Conservation (phyloP, 805 yeast species). For the Nakazawaea sp. region DNA sequence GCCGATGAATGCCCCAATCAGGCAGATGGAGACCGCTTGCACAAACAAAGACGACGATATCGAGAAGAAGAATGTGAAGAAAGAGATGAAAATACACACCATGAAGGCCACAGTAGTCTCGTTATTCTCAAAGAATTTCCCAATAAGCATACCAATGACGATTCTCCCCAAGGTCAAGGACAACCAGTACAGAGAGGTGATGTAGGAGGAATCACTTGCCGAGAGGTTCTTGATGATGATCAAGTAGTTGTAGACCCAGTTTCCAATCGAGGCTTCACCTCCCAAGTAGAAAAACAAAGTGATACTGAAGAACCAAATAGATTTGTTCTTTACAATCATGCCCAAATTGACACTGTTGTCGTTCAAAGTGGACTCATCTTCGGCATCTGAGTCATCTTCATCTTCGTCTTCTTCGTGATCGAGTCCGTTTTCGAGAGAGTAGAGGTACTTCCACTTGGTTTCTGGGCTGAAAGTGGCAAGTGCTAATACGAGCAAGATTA, state of each 20-base stretch:
- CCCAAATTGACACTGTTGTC: constrained; percentile 14
- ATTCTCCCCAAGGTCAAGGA: constrained; percentile 44
- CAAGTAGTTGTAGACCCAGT: constrained; percentile 45
- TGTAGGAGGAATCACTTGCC: constrained; percentile 34
- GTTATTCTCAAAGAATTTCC: constrained; percentile 29
- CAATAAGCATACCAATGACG: constrained; percentile 40
- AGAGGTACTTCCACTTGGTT: constrained; percentile 37
- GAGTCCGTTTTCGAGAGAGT: constrained; percentile 12
- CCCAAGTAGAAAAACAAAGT: constrained; percentile 44
- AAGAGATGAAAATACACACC: constrained; percentile 28
- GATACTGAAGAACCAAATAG: constrained; percentile 35
- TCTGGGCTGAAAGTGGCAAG: constrained; percentile 31
- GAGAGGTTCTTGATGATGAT: constrained; percentile 30
- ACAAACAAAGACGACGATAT: constrained; percentile 15
- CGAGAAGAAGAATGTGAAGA: constrained; percentile 28
- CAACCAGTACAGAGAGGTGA: constrained; percentile 46
- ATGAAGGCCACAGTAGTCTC: constrained; percentile 33
- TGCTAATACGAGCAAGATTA: constrained; percentile 19
- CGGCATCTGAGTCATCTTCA: constrained; percentile 3
- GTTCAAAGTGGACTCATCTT: constrained; percentile 10
- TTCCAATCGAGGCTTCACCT: constrained; percentile 46
- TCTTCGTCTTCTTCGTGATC: constrained; percentile 1
- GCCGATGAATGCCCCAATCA: constrained; percentile 43
- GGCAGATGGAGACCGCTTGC: constrained; percentile 29
- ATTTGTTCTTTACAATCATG: constrained; percentile 23